Conservation (phyloP, 441 rosid genomes). For the Kokia cookei region DNA sequence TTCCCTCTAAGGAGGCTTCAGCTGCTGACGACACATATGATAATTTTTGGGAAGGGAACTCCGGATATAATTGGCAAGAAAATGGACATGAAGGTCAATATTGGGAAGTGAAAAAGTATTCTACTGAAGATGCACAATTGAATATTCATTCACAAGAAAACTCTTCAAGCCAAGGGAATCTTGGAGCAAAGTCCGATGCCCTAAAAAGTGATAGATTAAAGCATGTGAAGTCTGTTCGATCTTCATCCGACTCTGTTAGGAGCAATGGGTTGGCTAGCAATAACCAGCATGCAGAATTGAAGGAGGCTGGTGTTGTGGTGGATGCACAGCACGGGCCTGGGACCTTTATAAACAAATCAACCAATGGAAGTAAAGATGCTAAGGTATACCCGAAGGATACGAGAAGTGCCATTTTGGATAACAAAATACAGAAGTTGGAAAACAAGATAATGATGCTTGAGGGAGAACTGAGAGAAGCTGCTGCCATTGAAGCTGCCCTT, state of each 20-base stretch:
- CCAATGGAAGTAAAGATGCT: conserved; percentile 40
- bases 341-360: conserved; percentile 23
- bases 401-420: conserved; percentile 35
- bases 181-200: conserved; percentile 21
- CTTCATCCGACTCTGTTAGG: conserved; percentile 45
- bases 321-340: conserved; percentile 25
- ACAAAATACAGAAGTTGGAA: conserved; percentile 67
- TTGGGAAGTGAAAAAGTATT: conserved; percentile 13
- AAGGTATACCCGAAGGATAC: conserved; percentile 45
- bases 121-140: conserved; percentile 21
- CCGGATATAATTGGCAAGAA: conserved; percentile 13
- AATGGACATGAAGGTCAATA: conserved; percentile 12
- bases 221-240: conserved; percentile 79
- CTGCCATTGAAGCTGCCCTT: conserved; percentile 85
- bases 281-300: conserved; percentile 28
- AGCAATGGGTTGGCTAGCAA: conserved; percentile 35
- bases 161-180: conserved; percentile 24
- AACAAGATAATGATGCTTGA: conserved; percentile 70
- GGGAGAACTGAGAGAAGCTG: conserved; percentile 89
- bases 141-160: conserved; percentile 16
- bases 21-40: conserved; percentile 10
- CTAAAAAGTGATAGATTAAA: conserved; percentile 43
- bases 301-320: conserved; percentile 25
- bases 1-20: conserved; percentile 11
- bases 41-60: conserved; percentile 17